Evolutionary conservation across 352 stramenopile species (phyloP).

Genomic region (Phytophthora lateralis): DNA sequence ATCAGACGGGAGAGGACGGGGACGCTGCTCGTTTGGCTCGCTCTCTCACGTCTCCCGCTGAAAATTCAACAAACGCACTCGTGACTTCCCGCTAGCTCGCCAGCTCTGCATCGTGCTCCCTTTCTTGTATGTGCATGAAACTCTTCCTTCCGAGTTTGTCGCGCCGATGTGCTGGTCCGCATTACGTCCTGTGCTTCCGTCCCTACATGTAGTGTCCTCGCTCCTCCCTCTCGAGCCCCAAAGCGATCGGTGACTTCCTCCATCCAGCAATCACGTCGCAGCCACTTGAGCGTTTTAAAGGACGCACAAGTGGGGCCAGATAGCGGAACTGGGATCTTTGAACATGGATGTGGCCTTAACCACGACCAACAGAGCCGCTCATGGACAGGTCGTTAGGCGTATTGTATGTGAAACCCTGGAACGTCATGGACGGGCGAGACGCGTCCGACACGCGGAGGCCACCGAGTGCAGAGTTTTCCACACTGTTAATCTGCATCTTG

Average conservation of each 20-base stretch:
- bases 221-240: conserved; percentile 13
- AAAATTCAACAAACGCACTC: conserved; percentile 43
- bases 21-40: not conserved
- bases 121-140: conserved; percentile 30
- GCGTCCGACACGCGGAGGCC: conserved; percentile 74
- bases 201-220: conserved; percentile 29
- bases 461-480: conserved; percentile 72
- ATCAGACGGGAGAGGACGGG: conserved; percentile 18
- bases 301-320: conserved; percentile 12
- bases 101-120: conserved; percentile 9
- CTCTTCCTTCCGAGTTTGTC: conserved; percentile 29
- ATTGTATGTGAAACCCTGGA: conserved; percentile 91
- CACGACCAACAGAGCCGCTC: conserved; percentile 62
- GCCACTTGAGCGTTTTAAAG: conserved; percentile 20
- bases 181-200: conserved; percentile 15
- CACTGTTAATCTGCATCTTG: conserved; percentile 90
- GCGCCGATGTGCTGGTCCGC: conserved; percentile 12
- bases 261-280: conserved; percentile 23
- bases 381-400: conserved; percentile 88
- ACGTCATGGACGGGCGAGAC: conserved; percentile 86
- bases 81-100: conserved; percentile 22
- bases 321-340: conserved; percentile 18
- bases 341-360: conserved; percentile 38
- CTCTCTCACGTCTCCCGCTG: conserved; percentile 11
- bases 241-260: conserved; percentile 19